Evolutionary conservation across 129 eudicot species (phyloP).

Genomic region (Flaveria trinervia): DNA sequence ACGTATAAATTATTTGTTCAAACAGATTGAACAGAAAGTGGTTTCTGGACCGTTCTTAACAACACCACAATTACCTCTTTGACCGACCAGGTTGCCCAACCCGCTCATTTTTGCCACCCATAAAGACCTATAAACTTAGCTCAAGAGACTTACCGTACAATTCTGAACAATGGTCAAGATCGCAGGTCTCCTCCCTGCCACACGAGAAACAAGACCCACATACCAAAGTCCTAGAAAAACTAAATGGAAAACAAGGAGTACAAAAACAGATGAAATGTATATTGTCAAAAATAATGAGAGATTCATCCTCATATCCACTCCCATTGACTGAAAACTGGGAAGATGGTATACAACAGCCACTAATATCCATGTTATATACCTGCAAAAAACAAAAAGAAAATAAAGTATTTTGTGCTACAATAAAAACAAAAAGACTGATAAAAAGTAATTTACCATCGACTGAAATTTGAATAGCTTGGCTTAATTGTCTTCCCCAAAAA

Average conservation of each 20-base stretch:
- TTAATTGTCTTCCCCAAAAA: conserved; percentile 86
- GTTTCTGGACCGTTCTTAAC: neutral
- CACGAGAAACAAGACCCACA: conserved; percentile 97
- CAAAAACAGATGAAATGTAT: conserved; percentile 75
- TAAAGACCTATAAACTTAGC: neutral
- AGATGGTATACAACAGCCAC: conserved; percentile 95
- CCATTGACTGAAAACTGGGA: conserved; percentile 98
- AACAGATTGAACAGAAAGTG: no score
- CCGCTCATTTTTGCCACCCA: neutral
- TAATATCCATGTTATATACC: conserved; percentile 93
- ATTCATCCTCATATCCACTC: conserved; percentile 98
- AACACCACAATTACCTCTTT: neutral
- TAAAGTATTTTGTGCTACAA: neutral
- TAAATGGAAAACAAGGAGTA: conserved; percentile 87
- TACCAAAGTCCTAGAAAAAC: conserved; percentile 92
- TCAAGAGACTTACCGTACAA: conserved; percentile 72
- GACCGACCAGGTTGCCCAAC: neutral
- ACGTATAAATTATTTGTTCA: neutral
- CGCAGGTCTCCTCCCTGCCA: conserved; percentile 86
- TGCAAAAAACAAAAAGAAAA: conserved; percentile 12
- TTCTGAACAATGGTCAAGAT: conserved; percentile 88
- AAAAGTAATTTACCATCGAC: conserved; percentile 67
- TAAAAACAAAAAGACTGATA: neutral
- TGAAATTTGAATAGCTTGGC: conserved; percentile 96
- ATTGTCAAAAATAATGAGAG: conserved; percentile 84